phyloP scores from a whole-genome alignment of 441 rosid species.

The Arabidopsis lyrata region DNA sequence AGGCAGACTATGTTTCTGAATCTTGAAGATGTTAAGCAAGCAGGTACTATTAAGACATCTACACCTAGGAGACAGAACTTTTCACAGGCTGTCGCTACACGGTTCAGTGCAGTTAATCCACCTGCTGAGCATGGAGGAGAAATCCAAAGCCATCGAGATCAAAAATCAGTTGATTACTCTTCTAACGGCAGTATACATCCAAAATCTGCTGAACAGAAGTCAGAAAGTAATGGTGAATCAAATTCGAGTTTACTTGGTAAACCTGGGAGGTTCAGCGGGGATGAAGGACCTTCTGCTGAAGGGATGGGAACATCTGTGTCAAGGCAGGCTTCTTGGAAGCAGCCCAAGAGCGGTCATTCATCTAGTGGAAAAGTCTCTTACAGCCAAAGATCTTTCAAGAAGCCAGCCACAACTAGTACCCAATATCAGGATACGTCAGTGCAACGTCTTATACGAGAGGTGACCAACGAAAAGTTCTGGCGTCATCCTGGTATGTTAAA shows the following conservation, averaged over 20 bases:
- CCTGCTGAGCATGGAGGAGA: constrained; percentile 63
- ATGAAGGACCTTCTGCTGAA: constrained; percentile 62
- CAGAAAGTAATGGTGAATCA: constrained; percentile 69
- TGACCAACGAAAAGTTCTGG: constrained; percentile 94
- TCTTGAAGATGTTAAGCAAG: constrained; percentile 93
- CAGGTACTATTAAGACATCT: constrained; percentile 61
- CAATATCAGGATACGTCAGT: constrained; percentile 93
- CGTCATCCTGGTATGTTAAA: constrained; percentile 78
- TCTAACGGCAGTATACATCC: constrained; percentile 48
- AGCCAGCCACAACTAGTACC: constrained; percentile 49
- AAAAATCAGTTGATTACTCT: constrained; percentile 59
- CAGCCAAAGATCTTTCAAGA: constrained; percentile 69
- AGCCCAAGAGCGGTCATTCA: constrained; percentile 55
- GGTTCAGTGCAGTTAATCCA: constrained; percentile 54
- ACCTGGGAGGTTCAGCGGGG: constrained; percentile 66
- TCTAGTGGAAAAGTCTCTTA: constrained; percentile 59
- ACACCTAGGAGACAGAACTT: constrained; percentile 81
- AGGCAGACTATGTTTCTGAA: constrained; percentile 89
- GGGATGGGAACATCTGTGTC: constrained; percentile 56
- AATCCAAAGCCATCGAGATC: constrained; percentile 62
- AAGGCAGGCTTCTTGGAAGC: constrained; percentile 91
- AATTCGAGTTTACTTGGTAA: constrained; percentile 54
- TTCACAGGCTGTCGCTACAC: constrained; percentile 57
- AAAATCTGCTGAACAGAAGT: constrained; percentile 59
- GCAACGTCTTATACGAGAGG: constrained; percentile 95